phyloP scores from a whole-genome alignment of 2,329 filamentous ascomycete species.

The Fusarium caatingaense region DNA sequence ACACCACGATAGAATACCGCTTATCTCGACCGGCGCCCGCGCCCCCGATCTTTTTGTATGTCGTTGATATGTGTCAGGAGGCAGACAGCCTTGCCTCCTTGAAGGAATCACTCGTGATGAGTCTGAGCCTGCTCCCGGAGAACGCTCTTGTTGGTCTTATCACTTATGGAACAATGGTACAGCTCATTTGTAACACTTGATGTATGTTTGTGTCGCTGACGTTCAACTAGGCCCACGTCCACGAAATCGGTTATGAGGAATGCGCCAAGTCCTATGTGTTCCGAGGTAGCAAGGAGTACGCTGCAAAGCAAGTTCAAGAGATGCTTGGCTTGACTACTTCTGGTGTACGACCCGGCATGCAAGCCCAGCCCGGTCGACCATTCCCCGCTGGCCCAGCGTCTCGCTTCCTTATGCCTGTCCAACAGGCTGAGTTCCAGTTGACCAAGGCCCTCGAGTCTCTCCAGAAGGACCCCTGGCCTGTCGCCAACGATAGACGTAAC shows the following conservation, averaged over 20 bases:
- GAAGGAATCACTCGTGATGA: constrained; percentile 89
- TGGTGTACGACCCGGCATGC: constrained; percentile 78
- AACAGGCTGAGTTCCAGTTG: constrained; percentile 96
- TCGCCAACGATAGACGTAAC: constrained; percentile 90
- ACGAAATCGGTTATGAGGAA: constrained; percentile 97
- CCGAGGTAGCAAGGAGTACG: constrained; percentile 96
- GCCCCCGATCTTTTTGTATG: constrained; percentile 86
- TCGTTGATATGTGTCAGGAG: constrained; percentile 89
- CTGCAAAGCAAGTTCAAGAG: constrained; percentile 98
- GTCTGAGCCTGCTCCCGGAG: constrained; percentile 82
- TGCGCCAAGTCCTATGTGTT: constrained; percentile 99
- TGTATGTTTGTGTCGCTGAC: constrained; percentile 32
- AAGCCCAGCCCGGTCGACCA: constrained; percentile 78
- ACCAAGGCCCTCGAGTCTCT: constrained; percentile 95
- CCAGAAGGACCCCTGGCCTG: constrained; percentile 97
- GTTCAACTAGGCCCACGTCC: constrained; percentile 80
- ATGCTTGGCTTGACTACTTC: constrained; percentile 89
- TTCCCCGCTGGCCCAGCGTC: constrained; percentile 83
- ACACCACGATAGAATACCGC: constrained; percentile 91
- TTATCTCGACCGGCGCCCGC: constrained; percentile 85
- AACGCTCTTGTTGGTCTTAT: constrained; percentile 85
- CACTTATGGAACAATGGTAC: constrained; percentile 92
- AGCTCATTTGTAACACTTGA: constrained; percentile 29
- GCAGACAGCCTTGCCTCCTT: constrained; percentile 85
- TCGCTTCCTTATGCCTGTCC: constrained; percentile 91